Evolutionary conservation across 306 rosid species (phyloP).

Genomic region (Cyamopsis tetragonoloba): DNA sequence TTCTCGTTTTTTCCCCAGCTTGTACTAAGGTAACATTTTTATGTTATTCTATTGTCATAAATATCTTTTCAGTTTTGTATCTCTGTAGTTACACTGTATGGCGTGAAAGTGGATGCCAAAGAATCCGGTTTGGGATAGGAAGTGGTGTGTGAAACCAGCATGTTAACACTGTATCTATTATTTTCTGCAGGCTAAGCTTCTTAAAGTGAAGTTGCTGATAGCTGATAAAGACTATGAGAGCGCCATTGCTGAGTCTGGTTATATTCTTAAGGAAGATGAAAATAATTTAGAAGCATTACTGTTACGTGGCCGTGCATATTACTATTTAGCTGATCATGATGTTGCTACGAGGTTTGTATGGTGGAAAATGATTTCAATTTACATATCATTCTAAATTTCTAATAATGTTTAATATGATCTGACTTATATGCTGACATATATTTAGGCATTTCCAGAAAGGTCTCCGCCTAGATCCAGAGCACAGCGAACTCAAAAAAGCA

Average conservation of each 20-base stretch:
- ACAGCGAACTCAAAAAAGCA: slow-evolving; percentile 82
- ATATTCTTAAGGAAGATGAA: slow-evolving; percentile 88
- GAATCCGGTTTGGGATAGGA: slow-evolving; percentile 9
- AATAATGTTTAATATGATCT: neutral
- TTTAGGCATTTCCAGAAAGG: slow-evolving; percentile 96
- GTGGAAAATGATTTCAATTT: slow-evolving; percentile 14
- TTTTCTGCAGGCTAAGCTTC: slow-evolving; percentile 74
- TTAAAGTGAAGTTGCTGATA: slow-evolving; percentile 69
- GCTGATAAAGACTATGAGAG: slow-evolving; percentile 74
- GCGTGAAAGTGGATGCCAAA: slow-evolving; percentile 9
- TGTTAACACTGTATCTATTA: slow-evolving; percentile 22
- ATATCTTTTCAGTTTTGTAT: slow-evolving; percentile 13
- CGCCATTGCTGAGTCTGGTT: slow-evolving; percentile 75
- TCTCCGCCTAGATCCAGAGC: slow-evolving; percentile 98
- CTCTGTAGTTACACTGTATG: neutral
- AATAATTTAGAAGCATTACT: slow-evolving; percentile 78
- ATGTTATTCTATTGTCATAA: neutral
- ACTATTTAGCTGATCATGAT: slow-evolving; percentile 97
- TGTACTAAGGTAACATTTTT: slow-evolving; percentile 62
- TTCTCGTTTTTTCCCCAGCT: slow-evolving; percentile 89
- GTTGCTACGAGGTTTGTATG: slow-evolving; percentile 76
- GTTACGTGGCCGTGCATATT: slow-evolving; percentile 91
- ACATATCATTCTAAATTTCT: neutral
- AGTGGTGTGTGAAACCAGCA: neutral
- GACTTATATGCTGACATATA: neutral